Percentiles rank a stretch among this genome's conserved stretches.
Conservation (phyloP, 345 rosid genomes). For the Eutrema japonicum region DNA sequence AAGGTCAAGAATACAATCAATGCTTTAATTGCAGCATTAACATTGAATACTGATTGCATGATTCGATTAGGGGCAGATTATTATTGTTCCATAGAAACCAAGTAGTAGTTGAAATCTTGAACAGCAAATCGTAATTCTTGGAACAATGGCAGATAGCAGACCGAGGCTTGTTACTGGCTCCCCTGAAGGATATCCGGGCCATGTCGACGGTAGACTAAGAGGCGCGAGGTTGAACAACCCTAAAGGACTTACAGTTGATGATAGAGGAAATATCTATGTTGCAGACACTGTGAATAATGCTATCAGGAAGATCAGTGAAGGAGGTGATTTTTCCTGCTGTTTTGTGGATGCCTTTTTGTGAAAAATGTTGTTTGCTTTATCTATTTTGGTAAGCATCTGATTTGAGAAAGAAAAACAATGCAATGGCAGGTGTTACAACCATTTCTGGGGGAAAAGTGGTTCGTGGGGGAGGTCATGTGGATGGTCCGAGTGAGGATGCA, state of each 20-base stretch:
- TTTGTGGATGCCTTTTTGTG: conserved; percentile 18
- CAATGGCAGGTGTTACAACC: conserved; percentile 75
- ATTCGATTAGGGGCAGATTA: neutral
- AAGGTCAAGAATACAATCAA: conserved; percentile 3
- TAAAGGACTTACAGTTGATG: conserved; percentile 86
- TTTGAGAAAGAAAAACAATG: conserved; percentile 16
- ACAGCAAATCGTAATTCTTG: neutral
- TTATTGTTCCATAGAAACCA: conserved; percentile 5
- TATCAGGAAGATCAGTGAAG: conserved; percentile 86
- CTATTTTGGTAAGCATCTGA: conserved; percentile 5
- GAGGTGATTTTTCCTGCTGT: conserved; percentile 48
- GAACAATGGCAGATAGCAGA: conserved; percentile 52
- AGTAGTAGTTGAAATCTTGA: conserved; percentile 43
- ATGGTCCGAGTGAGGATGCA: conserved; percentile 99
- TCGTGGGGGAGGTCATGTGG: conserved; percentile 82
- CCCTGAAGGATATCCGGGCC: conserved; percentile 79
- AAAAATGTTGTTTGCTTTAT: conserved; percentile 3
- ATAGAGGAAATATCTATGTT: conserved; percentile 85
- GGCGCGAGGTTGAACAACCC: conserved; percentile 94
- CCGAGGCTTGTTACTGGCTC: conserved; percentile 93
- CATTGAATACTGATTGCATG: neutral
- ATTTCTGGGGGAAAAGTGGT: conserved; percentile 90
- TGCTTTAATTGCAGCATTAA: conserved; percentile 10
- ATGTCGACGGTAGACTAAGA: conserved; percentile 83
- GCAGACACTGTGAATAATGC: conserved; percentile 92